phyloP scores from a whole-genome alignment of 441 rosid genomes.

The Corymbia citriodora region DNA sequence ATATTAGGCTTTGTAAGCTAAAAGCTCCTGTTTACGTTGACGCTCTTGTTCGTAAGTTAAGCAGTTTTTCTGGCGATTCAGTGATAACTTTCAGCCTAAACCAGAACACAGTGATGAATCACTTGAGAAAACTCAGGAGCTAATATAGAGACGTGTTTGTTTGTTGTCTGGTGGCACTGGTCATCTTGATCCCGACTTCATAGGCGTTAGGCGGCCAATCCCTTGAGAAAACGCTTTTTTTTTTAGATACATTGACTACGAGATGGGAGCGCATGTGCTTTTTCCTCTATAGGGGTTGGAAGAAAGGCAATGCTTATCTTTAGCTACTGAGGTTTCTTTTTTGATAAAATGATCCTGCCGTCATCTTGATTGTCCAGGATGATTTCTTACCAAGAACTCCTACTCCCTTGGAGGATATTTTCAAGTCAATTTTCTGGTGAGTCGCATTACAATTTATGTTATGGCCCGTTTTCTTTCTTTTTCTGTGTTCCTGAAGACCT shows the following conservation, averaged over 20 bases:
- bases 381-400: constrained; percentile 96
- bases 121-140: not conserved
- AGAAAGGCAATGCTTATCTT: not conserved
- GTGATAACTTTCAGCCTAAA: not conserved
- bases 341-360: not conserved
- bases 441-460: constrained; percentile 10
- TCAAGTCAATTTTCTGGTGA: constrained; percentile 86
- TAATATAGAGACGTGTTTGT: not conserved
- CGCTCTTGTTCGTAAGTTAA: not conserved
- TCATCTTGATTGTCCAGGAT: constrained; percentile 43
- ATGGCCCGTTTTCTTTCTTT: not conserved
- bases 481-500: constrained; percentile 3
- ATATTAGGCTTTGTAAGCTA: not conserved
- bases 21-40: not conserved
- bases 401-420: constrained; percentile 92
- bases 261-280: not conserved
- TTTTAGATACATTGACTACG: too few relatives aligned
- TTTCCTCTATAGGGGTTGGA: not conserved
- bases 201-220: too few relatives aligned
- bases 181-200: not conserved
- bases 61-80: not conserved
- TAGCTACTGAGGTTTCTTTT: not conserved
- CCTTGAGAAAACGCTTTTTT: too few relatives aligned
- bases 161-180: not conserved
- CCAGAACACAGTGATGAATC: not conserved